phyloP scores from a whole-genome alignment of 768 basidiomycete species.

The Brasilioporus rufonigricans region DNA sequence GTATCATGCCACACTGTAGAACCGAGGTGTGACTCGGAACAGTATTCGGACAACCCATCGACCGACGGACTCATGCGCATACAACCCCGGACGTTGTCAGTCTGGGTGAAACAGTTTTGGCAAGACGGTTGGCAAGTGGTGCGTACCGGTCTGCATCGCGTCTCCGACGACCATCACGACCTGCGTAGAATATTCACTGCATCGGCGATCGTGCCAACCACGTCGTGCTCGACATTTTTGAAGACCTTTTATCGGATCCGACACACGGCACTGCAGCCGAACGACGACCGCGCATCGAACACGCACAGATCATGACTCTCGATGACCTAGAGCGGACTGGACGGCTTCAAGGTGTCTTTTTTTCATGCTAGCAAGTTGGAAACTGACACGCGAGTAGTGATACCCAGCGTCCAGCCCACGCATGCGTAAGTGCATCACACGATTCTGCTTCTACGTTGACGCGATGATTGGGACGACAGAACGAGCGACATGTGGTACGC shows the following conservation, averaged over 20 bases:
- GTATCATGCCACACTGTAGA: background rate
- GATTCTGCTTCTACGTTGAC: background rate
- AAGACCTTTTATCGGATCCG: constrained; percentile 46
- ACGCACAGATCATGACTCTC: constrained; percentile 82
- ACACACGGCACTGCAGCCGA: constrained; percentile 28
- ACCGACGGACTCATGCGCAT: constrained; percentile 68
- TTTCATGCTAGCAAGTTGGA: background rate
- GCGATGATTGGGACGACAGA: constrained; percentile 32
- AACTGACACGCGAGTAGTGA: constrained; percentile 47
- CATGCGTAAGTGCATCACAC: constrained; percentile 62
- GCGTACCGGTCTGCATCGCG: constrained; percentile 25
- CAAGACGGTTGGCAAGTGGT: constrained; percentile 84
- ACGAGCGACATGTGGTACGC: constrained; percentile 94
- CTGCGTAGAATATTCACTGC: constrained; percentile 75
- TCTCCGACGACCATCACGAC: background rate
- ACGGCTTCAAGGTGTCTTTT: constrained; percentile 62
- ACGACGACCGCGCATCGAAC: constrained; percentile 83
- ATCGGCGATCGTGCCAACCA: constrained; percentile 89
- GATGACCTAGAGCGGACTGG: constrained; percentile 71
- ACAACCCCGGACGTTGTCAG: constrained; percentile 49
- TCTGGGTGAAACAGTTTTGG: constrained; percentile 62
- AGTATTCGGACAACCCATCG: constrained; percentile 75
- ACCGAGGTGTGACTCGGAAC: background rate
- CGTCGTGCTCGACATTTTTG: constrained; percentile 80
- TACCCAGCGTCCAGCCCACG: constrained; percentile 90